phyloP scores from a whole-genome alignment of 768 basidiomycete species.

The Phylloporus rhodoxanthus region DNA sequence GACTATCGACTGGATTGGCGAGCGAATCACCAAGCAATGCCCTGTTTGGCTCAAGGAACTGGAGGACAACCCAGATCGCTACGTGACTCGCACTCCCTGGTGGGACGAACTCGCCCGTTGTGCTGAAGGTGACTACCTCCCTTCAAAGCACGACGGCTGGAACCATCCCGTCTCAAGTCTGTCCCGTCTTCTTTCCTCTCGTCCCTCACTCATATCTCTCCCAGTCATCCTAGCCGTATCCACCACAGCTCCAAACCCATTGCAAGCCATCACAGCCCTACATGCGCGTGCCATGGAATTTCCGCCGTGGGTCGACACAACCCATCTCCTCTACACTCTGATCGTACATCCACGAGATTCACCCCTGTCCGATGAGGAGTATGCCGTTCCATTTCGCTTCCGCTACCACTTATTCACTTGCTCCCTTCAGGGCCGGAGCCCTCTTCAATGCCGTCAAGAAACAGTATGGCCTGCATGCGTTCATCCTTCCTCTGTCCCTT shows the following conservation, averaged over 20 bases:
- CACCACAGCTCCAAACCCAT: constrained; percentile 72
- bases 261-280: constrained; percentile 73
- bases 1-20: constrained; percentile 82
- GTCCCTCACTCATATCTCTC: constrained; percentile 8
- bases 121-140: constrained; percentile 69
- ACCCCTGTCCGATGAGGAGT: constrained; percentile 75
- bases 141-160: constrained; percentile 71
- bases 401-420: constrained; percentile 7
- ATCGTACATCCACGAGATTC: constrained; percentile 72
- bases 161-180: constrained; percentile 79
- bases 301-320: constrained; percentile 77
- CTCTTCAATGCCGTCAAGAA: constrained; percentile 85
- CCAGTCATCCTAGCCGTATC: constrained; percentile 79
- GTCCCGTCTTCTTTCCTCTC: constrained; percentile 26
- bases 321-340: constrained; percentile 64
- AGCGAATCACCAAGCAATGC: constrained; percentile 58
- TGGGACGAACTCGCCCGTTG: constrained; percentile 82
- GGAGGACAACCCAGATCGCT: constrained; percentile 40
- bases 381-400: constrained; percentile 29
- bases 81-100: constrained; percentile 60
- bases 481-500: constrained; percentile 58
- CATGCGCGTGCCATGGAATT: constrained; percentile 62
- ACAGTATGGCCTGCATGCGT: constrained; percentile 74
- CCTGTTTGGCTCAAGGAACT: constrained; percentile 67
- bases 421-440: constrained; percentile 54